Percentiles rank a stretch among this genome's conserved stretches.
phyloP scores from a whole-genome alignment of 1,139 yeast genomes.

The Candida tunisiensis region DNA sequence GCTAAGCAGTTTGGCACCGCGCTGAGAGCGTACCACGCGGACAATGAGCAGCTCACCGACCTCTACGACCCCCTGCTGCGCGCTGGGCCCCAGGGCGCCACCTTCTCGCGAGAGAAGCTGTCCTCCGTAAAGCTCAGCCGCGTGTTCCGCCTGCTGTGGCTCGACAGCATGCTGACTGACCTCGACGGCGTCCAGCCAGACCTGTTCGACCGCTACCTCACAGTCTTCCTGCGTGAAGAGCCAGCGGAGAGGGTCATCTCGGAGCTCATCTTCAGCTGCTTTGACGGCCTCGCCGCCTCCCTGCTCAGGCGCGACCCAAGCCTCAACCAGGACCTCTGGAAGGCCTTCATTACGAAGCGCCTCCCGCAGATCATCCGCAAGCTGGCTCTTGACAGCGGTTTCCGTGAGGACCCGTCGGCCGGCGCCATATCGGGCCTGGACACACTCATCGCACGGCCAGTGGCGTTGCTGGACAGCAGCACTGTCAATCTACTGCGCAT shows the following conservation, averaged over 20 bases:
- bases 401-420: no score
- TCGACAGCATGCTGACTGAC: slow-evolving; percentile 14
- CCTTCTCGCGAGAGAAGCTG: no score
- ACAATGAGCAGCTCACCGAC: no score
- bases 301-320: slow-evolving; percentile 8
- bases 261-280: slow-evolving; percentile 17
- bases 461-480: slow-evolving; percentile 10
- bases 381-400: no score
- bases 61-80: no score
- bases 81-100: no score
- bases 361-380: no score
- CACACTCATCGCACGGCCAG: slow-evolving; percentile 10
- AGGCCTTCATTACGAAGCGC: no score
- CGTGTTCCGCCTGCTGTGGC: slow-evolving; percentile 16
- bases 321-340: no score
- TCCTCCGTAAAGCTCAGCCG: slow-evolving; percentile 9
- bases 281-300: slow-evolving; percentile 19
- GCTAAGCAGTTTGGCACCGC: no score
- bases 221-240: slow-evolving; percentile 12
- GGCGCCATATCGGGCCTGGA: no score
- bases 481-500: slow-evolving; percentile 12
- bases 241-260: slow-evolving; percentile 12
- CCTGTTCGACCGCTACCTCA: slow-evolving; percentile 12
- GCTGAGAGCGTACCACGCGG: no score
- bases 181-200: slow-evolving; percentile 11